Conservation (phyloP, 2,329 filamentous ascomycete genomes). For the Pseudovirgaria hyperparasitica region DNA sequence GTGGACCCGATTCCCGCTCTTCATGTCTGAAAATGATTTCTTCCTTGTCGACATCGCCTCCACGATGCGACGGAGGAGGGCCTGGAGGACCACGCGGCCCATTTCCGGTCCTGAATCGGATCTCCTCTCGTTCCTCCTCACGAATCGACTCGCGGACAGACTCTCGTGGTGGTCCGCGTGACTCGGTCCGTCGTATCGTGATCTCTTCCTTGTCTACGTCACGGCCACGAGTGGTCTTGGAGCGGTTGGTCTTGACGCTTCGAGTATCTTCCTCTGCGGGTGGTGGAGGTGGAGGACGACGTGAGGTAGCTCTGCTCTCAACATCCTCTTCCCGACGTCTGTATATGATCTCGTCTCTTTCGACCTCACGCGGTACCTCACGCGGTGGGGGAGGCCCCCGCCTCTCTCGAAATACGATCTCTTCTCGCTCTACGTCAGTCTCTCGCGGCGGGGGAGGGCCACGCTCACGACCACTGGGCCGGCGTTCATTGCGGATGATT, state of each 20-base stretch:
- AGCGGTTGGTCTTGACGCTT: slow-evolving; percentile 16
- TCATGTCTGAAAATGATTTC: slow-evolving; percentile 36
- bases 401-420: slow-evolving; percentile 34
- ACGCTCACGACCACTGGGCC: slow-evolving; percentile 24
- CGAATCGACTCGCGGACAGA: too few relatives aligned
- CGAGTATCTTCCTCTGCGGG: slow-evolving; percentile 15
- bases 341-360: slow-evolving; percentile 22
- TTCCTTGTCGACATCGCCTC: slow-evolving; percentile 27
- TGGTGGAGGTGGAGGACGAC: slow-evolving; percentile 16
- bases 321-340: slow-evolving; percentile 5
- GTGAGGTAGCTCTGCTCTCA: too few relatives aligned
- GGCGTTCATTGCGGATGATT: slow-evolving; percentile 17
- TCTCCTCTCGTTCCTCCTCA: slow-evolving; percentile 25
- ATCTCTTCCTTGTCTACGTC: slow-evolving; percentile 6
- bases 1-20: slow-evolving; percentile 19
- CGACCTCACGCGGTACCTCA: slow-evolving; percentile 17
- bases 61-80: slow-evolving; percentile 19
- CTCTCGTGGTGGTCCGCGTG: slow-evolving; percentile 2
- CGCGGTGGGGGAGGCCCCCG: slow-evolving; percentile 13
- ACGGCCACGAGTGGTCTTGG: slow-evolving; percentile 1
- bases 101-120: slow-evolving; percentile 30
- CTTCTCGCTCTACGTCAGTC: slow-evolving; percentile 28
- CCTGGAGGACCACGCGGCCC: slow-evolving; percentile 21
- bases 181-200: slow-evolving; percentile 2
- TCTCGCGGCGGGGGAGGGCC: slow-evolving; percentile 20